Base-by-base conservation (phyloP, 352 stramenopile genomes). In the Globisporangium spiculum region DNA sequence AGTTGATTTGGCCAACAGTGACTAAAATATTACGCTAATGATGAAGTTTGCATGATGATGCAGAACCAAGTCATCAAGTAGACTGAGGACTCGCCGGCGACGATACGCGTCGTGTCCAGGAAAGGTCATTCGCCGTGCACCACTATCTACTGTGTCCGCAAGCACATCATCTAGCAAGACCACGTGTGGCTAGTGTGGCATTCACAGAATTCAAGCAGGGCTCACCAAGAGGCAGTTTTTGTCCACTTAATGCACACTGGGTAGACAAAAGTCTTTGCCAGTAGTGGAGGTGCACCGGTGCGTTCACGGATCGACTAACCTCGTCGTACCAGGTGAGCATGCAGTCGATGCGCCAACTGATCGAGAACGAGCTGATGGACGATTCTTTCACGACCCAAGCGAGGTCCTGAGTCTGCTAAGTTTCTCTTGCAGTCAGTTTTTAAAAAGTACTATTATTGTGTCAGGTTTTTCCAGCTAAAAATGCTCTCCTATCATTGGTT, bases 221-320 rank as follows among this genome's bases (percentile, higher is more conserved):
- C 20, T 26, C 48, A 10, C 18, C 10, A 8, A 55, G 3, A 18
- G 48, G n/a, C 12, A 26, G 3, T 55, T 24, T n/a, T 55, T n/a
- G 27, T 60, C n/a, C 27, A 60, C 27, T n/a, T 60, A 4, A 22
- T 44, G 4, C 55, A 60, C 14, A 9, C 18, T 8, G 55, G 55
- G 0, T 60, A 30, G 55, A 41, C n/a, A 22, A 27, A 60, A 58
- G 54, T 59, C 67, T 72, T 34, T 63, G 60, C 20, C 66, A 81
- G 44, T 63, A 73, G 57, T 55, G 73, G 27, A 22, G 67, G 77
- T 24, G 22, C 53, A 68, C 70, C 16, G 72, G 72, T 4, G 50
- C 74, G 4, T 60, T 81, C 4, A 81, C 73, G 5, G 68, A 81
- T 26, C 65, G 71, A 57, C 60, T 78, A 14, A 72, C 78, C 48